phyloP scores from a whole-genome alignment of 805 yeast species.

The Zygosaccharomyces kombuchaensis region DNA sequence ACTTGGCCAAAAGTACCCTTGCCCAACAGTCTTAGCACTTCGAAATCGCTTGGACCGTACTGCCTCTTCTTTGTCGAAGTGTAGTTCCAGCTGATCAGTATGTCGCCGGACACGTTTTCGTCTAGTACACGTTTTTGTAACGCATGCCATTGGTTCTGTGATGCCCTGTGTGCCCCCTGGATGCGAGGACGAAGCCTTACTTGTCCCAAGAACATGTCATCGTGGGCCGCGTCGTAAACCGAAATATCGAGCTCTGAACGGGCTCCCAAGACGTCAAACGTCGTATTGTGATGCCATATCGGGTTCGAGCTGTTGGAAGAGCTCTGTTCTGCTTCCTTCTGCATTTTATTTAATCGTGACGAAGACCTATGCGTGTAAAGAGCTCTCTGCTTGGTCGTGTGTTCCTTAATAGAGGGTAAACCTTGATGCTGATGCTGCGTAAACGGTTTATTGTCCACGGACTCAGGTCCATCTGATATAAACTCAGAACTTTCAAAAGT shows the following conservation, averaged over 20 bases:
- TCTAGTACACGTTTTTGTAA: conserved; percentile 70
- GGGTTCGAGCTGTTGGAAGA: conserved; percentile 47
- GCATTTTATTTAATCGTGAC: conserved; percentile 38
- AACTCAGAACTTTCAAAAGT: conserved; percentile 89
- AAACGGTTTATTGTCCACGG: conserved; percentile 33
- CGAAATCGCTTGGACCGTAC: conserved; percentile 93
- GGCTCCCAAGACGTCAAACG: conserved; percentile 84
- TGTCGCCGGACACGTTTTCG: conserved; percentile 72
- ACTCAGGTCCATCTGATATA: conserved; percentile 74
- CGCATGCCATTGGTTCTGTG: conserved; percentile 68
- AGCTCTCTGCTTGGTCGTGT: conserved; percentile 34
- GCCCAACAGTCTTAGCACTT: conserved; percentile 83
- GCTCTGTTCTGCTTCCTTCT: conserved; percentile 22
- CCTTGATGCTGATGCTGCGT: conserved; percentile 10
- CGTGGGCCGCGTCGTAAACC: conserved; percentile 80
- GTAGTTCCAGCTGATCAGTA: conserved; percentile 71
- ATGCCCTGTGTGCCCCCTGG: conserved; percentile 28
- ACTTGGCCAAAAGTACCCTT: conserved; percentile 98
- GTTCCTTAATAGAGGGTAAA: conserved; percentile 26
- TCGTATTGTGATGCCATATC: conserved; percentile 87
- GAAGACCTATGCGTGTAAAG: conserved; percentile 44
- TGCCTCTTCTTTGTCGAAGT: conserved; percentile 64
- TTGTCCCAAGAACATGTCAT: conserved; percentile 85
- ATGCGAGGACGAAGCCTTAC: conserved; percentile 65
- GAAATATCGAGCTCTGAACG: conserved; percentile 81